phyloP scores from a whole-genome alignment of 805 yeast species.

The Metschnikowia proteae region DNA sequence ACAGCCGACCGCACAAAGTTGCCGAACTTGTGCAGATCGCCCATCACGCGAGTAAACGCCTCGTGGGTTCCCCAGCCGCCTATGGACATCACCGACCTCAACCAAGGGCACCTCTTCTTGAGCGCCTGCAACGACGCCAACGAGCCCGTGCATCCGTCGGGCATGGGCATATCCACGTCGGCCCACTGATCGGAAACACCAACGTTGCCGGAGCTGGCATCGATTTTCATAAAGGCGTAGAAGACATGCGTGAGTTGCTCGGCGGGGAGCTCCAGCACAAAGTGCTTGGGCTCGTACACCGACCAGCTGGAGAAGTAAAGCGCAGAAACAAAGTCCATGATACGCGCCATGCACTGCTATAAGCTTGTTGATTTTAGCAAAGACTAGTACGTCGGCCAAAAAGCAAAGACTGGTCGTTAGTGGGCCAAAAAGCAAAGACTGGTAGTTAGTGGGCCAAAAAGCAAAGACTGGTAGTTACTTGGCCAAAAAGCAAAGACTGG shows the following conservation, averaged over 20 bases:
- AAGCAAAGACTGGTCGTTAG: too few relatives aligned
- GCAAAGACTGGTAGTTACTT: too few relatives aligned
- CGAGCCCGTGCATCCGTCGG: constrained; percentile 29
- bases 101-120: constrained; percentile 35
- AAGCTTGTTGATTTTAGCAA: too few relatives aligned
- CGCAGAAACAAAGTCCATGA: constrained; percentile 10
- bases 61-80: constrained; percentile 73
- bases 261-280: constrained; percentile 61
- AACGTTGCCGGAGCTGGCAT: constrained; percentile 50
- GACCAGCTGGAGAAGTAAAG: constrained; percentile 51
- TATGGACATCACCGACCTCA: constrained; percentile 66
- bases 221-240: constrained; percentile 71
- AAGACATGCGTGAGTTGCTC: constrained; percentile 59
- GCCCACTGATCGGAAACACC: constrained; percentile 61
- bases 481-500: too few relatives aligned
- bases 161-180: constrained; percentile 46
- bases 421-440: too few relatives aligned
- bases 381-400: too few relatives aligned
- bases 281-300: constrained; percentile 40
- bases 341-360: neutral
- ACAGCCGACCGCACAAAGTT: constrained; percentile 51
- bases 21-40: constrained; percentile 24
- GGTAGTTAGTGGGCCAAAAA: too few relatives aligned
- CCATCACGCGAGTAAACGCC: constrained; percentile 27
- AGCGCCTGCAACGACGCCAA: constrained; percentile 37